Evolutionary conservation across 805 yeast species (phyloP), one percentile per base, ranked within the genome.

Genomic region (Saccharomycopsis sp.): DNA sequence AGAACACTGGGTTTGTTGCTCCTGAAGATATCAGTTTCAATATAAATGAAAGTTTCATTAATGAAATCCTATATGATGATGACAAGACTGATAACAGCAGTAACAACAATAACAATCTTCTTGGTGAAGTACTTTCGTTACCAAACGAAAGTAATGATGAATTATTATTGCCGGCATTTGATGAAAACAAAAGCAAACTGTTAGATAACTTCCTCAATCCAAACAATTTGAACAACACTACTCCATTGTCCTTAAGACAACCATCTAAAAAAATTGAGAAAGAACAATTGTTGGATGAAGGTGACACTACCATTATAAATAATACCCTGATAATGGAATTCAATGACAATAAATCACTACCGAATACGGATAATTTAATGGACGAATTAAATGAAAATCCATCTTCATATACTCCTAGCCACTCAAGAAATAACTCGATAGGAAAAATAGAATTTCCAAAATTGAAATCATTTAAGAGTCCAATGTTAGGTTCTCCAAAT

Each of bases 231-330:
- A 17, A 26, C 8, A 14, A 14, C 35, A 9, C 14, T 17, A 17
- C 35, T 31, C 29, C 29, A 26, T 9, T 13, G 29, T 26, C 29
- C 11, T 26, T 26, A 8, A 32, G 35, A 32, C 7, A 32, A 11
- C 11, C 16, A 32, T n/a, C n/a, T 11, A 13, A 28, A 43, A 22
- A 32, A 33, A 17, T 34, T n/a, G 39, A 44, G 8, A 26, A 35
- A 19, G 44, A 43, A 20, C 27, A 17, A n/a, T 19, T 47, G 27
- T 19, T 47, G 27, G 53, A 50, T 36, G 53, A 50, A 26, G 53
- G 53, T n/a, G 53, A 50, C 23, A 50, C 53, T 17, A 50, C 53
- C 6, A 48, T 50, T 14, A 45, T 47, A 16, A 50, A 47, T 22
- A 47, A 27, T 24, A 47, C 53, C 9, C 41, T 47, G 7, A 44